Conservation (phyloP, 495 filamentous ascomycete species). For the Xylaria castorea region DNA sequence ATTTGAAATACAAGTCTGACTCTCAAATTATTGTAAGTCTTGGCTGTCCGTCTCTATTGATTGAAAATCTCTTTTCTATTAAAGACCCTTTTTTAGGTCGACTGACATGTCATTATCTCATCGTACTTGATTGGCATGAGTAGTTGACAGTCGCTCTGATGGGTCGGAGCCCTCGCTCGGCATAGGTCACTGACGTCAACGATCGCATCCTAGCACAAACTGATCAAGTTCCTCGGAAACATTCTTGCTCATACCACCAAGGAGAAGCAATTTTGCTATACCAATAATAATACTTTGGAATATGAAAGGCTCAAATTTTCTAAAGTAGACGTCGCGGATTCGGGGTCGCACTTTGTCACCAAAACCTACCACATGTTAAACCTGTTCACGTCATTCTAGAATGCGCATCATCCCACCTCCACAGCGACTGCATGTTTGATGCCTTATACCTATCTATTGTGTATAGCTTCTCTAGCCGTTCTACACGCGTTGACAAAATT, state of each 20-base stretch:
- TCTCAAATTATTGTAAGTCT: background rate
- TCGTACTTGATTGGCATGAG: background rate
- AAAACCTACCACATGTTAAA: background rate
- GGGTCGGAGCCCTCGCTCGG: background rate
- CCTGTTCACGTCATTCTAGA: background rate
- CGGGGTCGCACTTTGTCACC: background rate
- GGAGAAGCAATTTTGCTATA: background rate
- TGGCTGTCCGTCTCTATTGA: background rate
- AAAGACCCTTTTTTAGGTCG: background rate
- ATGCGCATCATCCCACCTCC: background rate
- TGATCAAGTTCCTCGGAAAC: background rate
- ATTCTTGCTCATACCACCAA: background rate
- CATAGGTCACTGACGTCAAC: conserved; percentile 19
- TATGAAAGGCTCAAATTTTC: background rate
- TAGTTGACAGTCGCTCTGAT: background rate
- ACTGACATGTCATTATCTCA: conserved; percentile 3
- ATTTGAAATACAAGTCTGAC: background rate
- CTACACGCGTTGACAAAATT: background rate
- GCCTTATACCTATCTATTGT: background rate
- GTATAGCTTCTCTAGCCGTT: background rate
- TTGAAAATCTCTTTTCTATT: background rate
- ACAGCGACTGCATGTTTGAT: background rate
- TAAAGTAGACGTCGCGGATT: background rate
- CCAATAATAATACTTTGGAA: background rate
- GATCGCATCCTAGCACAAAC: background rate